Evolutionary conservation across 345 rosid genomes (phyloP).

Genomic region (Zanthoxylum bungeanum): DNA sequence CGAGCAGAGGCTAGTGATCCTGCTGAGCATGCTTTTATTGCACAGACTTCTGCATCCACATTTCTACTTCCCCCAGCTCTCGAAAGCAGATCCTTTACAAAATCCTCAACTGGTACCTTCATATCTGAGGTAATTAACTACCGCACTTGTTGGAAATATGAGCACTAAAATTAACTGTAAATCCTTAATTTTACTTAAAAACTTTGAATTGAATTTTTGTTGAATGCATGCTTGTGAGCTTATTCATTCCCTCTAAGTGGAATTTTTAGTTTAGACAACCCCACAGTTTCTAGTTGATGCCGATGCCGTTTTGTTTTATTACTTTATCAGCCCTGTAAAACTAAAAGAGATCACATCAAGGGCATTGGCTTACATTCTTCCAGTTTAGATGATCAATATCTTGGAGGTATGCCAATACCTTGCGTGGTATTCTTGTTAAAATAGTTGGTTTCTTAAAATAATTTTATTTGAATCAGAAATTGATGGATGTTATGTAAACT

Average conservation of each 20-base stretch:
- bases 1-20: slow-evolving; percentile 5
- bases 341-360: not conserved
- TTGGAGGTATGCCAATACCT: slow-evolving; percentile 14
- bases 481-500: not conserved
- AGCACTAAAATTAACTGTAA: not conserved
- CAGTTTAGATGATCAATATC: slow-evolving; percentile 8
- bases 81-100: not conserved
- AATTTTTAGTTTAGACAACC: not conserved
- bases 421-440: not conserved
- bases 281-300: not conserved
- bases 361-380: slow-evolving; percentile 3
- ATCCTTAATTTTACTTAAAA: not conserved
- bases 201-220: not conserved
- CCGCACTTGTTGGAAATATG: not conserved
- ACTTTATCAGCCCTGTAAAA: slow-evolving; percentile 21
- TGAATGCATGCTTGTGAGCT: not conserved
- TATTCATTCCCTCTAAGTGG: not conserved
- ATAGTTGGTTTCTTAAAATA: too few relatives aligned
- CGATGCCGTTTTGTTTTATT: slow-evolving; percentile 7
- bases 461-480: not conserved
- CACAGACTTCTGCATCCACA: not conserved
- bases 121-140: slow-evolving; percentile 4
- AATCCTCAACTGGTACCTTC: not conserved
- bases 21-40: not conserved
- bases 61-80: not conserved